These are phyloP conservation scores for Punctularia strigosozonata DNA, from an alignment of 768 basidiomycete species.

Conservation along the genomic window DNA sequence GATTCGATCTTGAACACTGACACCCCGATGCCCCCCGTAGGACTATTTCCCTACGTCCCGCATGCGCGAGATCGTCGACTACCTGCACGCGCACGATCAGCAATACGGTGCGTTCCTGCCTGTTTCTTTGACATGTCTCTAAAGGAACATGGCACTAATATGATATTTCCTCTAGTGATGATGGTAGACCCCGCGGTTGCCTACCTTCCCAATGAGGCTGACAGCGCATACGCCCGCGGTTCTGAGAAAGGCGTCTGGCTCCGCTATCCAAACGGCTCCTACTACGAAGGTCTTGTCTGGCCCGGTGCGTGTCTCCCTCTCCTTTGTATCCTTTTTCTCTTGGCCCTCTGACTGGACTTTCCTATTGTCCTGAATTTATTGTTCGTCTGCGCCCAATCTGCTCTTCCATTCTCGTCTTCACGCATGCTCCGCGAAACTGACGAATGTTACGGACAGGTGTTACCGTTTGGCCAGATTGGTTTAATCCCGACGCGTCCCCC, in stretches of 20 bases:
- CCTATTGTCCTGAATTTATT: too few relatives aligned
- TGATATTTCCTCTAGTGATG: constrained; percentile 28
- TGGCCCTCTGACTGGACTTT: too few relatives aligned
- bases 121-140: not conserved
- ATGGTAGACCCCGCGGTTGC: constrained; percentile 70
- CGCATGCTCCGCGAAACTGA: not conserved
- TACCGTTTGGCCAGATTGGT: constrained; percentile 40
- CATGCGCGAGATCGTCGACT: constrained; percentile 54
- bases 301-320: constrained; percentile 30
- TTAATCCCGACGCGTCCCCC: constrained; percentile 1
- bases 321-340: too few relatives aligned
- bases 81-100: constrained; percentile 50
- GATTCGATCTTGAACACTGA: too few relatives aligned
- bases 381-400: too few relatives aligned
- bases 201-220: constrained; percentile 32
- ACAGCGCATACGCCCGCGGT: constrained; percentile 45
- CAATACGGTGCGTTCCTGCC: constrained; percentile 32
- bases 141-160: not conserved
- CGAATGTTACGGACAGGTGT: constrained; percentile 26
- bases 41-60: constrained; percentile 51
- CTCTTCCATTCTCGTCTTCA: not conserved
- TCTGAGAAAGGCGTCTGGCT: constrained; percentile 42
- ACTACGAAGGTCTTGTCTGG: constrained; percentile 47
- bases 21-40: too few relatives aligned
- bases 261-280: constrained; percentile 47